Evolutionary conservation across 2,329 filamentous ascomycete genomes (phyloP).

Genomic region (Endothia cerciana): DNA sequence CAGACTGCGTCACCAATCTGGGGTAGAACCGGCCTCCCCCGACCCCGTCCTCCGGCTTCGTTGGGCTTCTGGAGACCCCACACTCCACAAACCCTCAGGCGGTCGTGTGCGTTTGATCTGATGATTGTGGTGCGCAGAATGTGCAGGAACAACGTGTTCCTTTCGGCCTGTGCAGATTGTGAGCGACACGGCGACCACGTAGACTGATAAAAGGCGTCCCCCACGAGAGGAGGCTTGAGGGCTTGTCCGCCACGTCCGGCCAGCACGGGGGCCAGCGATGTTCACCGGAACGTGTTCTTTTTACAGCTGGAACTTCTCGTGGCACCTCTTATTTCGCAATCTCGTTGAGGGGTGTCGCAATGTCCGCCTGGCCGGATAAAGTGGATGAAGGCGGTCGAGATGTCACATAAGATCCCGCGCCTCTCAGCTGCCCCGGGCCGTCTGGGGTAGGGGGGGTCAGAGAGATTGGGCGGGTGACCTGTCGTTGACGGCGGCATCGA

Average conservation of each 20-base stretch:
- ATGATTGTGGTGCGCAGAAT: constrained; percentile 21
- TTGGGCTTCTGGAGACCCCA: constrained; percentile 22
- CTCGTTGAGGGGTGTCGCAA: constrained; percentile 12
- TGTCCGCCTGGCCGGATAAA: constrained; percentile 1
- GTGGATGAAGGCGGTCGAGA: background rate
- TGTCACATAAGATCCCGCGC: constrained; percentile 15
- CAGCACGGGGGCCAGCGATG: background rate
- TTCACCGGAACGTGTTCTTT: background rate
- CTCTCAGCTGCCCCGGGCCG: constrained; percentile 15
- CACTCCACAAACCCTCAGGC: constrained; percentile 25
- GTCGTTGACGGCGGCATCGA: background rate
- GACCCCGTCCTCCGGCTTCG: constrained; percentile 23
- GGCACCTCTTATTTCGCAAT: constrained; percentile 18
- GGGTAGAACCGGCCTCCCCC: constrained; percentile 23
- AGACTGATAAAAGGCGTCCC: background rate
- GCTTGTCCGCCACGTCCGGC: background rate
- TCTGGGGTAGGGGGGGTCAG: background rate
- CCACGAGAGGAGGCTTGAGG: background rate
- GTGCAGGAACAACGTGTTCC: background rate
- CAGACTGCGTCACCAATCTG: constrained; percentile 28
- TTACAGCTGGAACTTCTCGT: background rate
- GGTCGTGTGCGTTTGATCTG: constrained; percentile 23
- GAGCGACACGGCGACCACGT: background rate
- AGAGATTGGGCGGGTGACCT: constrained; percentile 5
- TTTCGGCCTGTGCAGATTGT: background rate